Evolutionary conservation across 192 early-diverging fungal genomes (phyloP), one percentile per base, ranked within the genome.

Genomic region (Spinellus fusiger): DNA sequence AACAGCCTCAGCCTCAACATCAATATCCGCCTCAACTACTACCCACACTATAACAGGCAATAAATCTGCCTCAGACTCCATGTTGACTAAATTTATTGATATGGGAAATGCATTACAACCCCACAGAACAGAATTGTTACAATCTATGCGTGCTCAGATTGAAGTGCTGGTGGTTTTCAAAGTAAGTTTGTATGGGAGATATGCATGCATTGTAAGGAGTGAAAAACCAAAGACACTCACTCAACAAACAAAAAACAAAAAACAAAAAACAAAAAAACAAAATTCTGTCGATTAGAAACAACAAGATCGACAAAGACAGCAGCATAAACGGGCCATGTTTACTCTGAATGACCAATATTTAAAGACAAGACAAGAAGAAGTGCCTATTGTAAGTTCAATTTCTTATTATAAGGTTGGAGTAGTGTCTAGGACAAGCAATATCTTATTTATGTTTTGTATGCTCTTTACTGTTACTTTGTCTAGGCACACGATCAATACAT

Each of bases 401-500:
- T 47, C 10, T 2, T 32, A 32, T 13, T 27, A 25, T 1, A 23
- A 22, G 23, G 18, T 26, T 58, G 40, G 16, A 46, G 3, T 47
- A 1, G 18, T 1, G 0, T 29, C 25, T 32, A 13, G 12, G 35
- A 9, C 10, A 0, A 18, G 16, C 6, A 2, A 13, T 15, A 26
- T 33, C 18, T 15, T 54, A 18, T 6, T 26, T 27, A 6, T 50
- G 25, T 50, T 18, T 27, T 27, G 15, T 12, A 27, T 50, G 12
- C 12, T 18, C 23, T 26, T 50, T 22, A 5, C 5, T 9, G 4
- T 48, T 20, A 5, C 4, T 4, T 50, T 26, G 23, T 26, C 7
- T 59, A 66, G 64, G 51, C 57, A 23, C 49, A 53, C 26, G 40
- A 52, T 12, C 29, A 27, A 16, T 66, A 66, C 16, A 53, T 53